Conservation (phyloP, 106 monocot genomes). For the Vanilla planifolia region DNA sequence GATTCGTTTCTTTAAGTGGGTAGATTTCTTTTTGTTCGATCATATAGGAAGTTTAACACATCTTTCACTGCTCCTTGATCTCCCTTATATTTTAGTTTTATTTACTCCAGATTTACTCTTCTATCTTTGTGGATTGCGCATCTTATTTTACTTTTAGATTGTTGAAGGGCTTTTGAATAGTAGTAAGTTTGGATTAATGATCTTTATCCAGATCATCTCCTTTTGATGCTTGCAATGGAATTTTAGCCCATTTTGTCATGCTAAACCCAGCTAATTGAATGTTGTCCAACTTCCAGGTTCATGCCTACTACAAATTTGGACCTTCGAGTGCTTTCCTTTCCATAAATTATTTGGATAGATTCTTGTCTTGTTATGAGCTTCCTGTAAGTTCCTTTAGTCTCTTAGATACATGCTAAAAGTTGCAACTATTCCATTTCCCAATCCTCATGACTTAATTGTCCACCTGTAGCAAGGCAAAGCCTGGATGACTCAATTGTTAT, state of each 20-base stretch:
- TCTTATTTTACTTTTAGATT: neutral
- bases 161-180: no score
- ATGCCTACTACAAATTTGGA: conserved; percentile 53
- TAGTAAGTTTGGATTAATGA: no score
- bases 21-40: neutral
- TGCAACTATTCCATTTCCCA: neutral
- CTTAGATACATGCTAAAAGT: neutral
- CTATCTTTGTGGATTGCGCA: neutral
- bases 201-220: no score
- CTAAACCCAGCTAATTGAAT: neutral
- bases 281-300: conserved; percentile 34
- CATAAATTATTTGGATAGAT: conserved; percentile 76
- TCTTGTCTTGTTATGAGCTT: conserved; percentile 61
- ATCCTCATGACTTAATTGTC: neutral
- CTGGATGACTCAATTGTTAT: conserved; percentile 67
- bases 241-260: neutral
- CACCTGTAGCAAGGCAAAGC: conserved; percentile 43
- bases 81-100: neutral
- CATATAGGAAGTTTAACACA: no score
- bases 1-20: neutral
- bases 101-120: neutral
- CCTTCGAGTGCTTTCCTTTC: conserved; percentile 57
- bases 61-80: no score
- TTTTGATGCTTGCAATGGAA: neutral
- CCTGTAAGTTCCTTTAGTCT: conserved; percentile 44